Evolutionary conservation across 2,329 filamentous ascomycete genomes (phyloP), one percentile per base, ranked within the genome.

Genomic region (Pseudogymnoascus sp.): DNA sequence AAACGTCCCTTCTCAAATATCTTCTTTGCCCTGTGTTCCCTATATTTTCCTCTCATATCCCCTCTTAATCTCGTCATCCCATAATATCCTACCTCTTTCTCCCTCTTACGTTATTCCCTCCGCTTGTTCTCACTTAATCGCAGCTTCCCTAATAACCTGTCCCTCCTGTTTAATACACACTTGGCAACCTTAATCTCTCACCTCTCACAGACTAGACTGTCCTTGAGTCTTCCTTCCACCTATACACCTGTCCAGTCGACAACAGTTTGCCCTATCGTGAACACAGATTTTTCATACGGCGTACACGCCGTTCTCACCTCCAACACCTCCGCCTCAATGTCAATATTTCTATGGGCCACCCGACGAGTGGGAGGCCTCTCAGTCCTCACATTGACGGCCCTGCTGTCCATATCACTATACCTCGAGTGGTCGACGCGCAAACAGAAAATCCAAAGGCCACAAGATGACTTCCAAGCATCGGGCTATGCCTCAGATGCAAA

Each of bases 331-430:
- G 37, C 15, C 56, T 23, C 56, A 23, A 60, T 60, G 56, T 60
- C 56, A 19, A 21, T 60, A 35, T 60, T 60, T 40, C 56, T 37
- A 60, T 60, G 56, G 56, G 31, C 29, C 17, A 60, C 56, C 56
- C 56, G 56, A 10, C 29, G 56, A 10, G 56, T 60, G 23, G 56
- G 56, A 35, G 56, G 56, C 56, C 56, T 60, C 56, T 60, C 56
- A 17, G 37, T 60, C 7, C 33, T 60, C 56, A 23, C 44, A 17
- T 50, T 50, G 23, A n/a, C 23, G 23, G n/a, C 44, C 23, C 44
- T 50, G 23, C 44, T 50, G 23, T 50, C 44, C 15, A 50, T 29
- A 29, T 50, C 44, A 17, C 44, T 50, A 29, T 50, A 50, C 23
- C 44, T 50, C 13, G 44, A 50, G 23, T 50, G 44, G 44, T 50